These are phyloP conservation scores for Tylopilus balloui DNA, from an alignment of 768 basidiomycete species.

Conservation along the genomic window DNA sequence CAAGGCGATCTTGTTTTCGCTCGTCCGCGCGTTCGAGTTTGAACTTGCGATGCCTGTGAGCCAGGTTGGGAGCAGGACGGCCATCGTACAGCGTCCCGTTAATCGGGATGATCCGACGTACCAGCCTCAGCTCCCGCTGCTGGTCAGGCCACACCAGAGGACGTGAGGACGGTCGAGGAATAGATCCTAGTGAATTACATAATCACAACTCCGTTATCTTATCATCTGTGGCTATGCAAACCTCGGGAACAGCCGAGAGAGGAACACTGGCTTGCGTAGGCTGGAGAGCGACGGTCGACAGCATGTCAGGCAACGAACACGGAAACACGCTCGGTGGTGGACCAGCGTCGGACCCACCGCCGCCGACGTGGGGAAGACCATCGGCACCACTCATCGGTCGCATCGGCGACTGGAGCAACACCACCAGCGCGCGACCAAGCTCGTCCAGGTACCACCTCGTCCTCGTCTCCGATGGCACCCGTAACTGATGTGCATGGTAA, in stretches of 20 bases:
- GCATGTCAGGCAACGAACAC: conserved; percentile 39
- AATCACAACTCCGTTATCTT: neutral
- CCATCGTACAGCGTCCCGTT: conserved; percentile 43
- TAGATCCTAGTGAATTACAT: no score
- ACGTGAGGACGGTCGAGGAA: no score
- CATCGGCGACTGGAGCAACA: conserved; percentile 45
- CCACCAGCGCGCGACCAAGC: conserved; percentile 19
- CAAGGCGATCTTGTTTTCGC: conserved; percentile 45
- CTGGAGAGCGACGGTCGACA: neutral
- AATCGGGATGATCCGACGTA: conserved; percentile 36
- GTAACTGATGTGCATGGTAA: neutral
- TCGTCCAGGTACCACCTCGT: conserved; percentile 9
- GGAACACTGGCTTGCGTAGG: neutral
- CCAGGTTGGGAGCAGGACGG: conserved; percentile 31
- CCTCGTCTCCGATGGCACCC: neutral
- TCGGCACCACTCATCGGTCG: conserved; percentile 45
- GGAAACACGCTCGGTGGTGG: conserved; percentile 50
- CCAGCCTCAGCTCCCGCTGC: conserved; percentile 43
- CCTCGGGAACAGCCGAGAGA: neutral
- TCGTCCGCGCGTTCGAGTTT: conserved; percentile 49
- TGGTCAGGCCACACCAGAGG: conserved; percentile 11
- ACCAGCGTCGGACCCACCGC: conserved; percentile 41
- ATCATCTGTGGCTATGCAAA: conserved; percentile 6
- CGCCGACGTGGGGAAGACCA: conserved; percentile 42
- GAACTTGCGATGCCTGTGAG: conserved; percentile 46